phyloP scores from a whole-genome alignment of 1,284 basidiomycete species.

The Grifola frondosa region DNA sequence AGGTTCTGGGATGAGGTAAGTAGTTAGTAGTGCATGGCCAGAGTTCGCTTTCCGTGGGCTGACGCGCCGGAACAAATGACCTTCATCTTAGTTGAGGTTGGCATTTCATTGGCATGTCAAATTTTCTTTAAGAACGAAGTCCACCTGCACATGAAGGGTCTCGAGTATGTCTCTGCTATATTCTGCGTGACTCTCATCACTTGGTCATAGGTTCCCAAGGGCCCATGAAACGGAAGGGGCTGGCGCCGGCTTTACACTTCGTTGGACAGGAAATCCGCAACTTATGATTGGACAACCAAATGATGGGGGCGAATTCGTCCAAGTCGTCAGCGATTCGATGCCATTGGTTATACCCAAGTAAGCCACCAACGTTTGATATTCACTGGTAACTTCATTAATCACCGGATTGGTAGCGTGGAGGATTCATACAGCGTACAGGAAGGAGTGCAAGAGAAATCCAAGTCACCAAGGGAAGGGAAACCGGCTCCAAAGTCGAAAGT shows the following conservation, averaged over 20 bases:
- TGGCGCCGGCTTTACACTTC: slow-evolving; percentile 89
- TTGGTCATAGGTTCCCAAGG: slow-evolving; percentile 78
- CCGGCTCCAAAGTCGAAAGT: slow-evolving; percentile 36
- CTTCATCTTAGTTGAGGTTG: slow-evolving; percentile 62
- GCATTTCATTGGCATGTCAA: slow-evolving; percentile 84
- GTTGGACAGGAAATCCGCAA: slow-evolving; percentile 79
- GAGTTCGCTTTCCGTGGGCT: no score
- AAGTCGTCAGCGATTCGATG: slow-evolving; percentile 82
- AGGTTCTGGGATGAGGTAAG: slow-evolving; percentile 93
- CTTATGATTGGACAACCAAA: slow-evolving; percentile 78
- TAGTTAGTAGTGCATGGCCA: neutral
- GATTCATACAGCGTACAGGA: slow-evolving; percentile 30
- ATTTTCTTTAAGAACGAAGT: slow-evolving; percentile 75
- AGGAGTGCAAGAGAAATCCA: no score
- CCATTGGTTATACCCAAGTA: slow-evolving; percentile 83
- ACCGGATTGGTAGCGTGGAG: slow-evolving; percentile 28
- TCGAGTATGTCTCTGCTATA: slow-evolving; percentile 5
- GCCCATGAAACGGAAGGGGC: slow-evolving; percentile 76
- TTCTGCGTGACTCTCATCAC: slow-evolving; percentile 22
- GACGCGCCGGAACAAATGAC: no score
- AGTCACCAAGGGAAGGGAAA: slow-evolving; percentile 12
- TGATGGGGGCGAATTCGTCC: slow-evolving; percentile 76
- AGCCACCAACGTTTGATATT: no score
- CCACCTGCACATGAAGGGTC: slow-evolving; percentile 85
- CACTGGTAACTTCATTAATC: neutral